Percentiles rank a stretch among this genome's conserved stretches.
Conservation (phyloP, 345 rosid species). For the Brassica cretica region DNA sequence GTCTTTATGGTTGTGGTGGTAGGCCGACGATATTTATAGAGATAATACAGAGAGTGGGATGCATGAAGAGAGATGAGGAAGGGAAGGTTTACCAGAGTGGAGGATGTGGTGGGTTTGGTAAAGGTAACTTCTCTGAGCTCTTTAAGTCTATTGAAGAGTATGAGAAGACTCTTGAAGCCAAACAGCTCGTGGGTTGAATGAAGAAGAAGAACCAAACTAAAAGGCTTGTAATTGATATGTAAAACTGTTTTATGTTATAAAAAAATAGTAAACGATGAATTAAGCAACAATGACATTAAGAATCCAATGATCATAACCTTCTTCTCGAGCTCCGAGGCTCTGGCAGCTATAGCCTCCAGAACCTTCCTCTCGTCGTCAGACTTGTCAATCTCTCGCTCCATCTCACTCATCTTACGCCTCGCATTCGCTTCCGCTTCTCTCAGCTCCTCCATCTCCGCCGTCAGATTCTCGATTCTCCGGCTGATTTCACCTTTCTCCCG, state of each 20-base stretch:
- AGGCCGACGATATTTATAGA: constrained; percentile 97
- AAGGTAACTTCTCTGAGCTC: constrained; percentile 92
- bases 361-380: constrained; percentile 52
- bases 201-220: background rate
- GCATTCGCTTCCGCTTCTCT: constrained; percentile 41
- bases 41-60: constrained; percentile 90
- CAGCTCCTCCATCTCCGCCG: constrained; percentile 47
- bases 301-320: no score
- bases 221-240: constrained; percentile 1
- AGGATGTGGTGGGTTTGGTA: constrained; percentile 95
- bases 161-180: constrained; percentile 80
- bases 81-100: constrained; percentile 84
- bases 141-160: constrained; percentile 92
- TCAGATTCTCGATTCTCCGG: constrained; percentile 39
- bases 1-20: constrained; percentile 18
- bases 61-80: constrained; percentile 65
- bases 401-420: constrained; percentile 45
- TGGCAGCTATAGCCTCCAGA: constrained; percentile 48
- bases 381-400: constrained; percentile 50
- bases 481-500: constrained; percentile 43
- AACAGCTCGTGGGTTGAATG: constrained; percentile 32
- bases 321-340: constrained; percentile 67
- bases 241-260: constrained; percentile 9
- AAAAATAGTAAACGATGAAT: background rate
- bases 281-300: no score